phyloP scores from a whole-genome alignment of 768 basidiomycete genomes.

The Clathrus columnatus region DNA sequence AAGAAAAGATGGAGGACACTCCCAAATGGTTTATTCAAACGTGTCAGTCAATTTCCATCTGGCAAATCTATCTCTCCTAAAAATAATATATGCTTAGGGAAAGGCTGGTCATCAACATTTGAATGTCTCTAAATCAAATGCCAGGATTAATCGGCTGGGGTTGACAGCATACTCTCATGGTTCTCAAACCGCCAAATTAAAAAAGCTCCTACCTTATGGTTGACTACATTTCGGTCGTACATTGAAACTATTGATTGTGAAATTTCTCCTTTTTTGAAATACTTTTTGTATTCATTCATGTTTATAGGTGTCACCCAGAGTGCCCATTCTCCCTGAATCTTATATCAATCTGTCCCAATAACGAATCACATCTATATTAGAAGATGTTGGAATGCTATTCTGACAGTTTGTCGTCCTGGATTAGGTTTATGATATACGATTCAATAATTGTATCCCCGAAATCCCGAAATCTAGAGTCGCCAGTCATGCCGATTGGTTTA shows the following conservation, averaged over 20 bases:
- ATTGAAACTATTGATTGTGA: not conserved
- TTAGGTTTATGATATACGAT: not conserved
- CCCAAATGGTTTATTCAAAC: constrained; percentile 65
- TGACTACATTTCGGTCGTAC: constrained; percentile 17
- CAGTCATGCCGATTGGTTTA: not conserved
- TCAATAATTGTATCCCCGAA: not conserved
- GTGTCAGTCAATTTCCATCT: constrained; percentile 35
- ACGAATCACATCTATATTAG: not conserved
- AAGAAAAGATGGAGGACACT: constrained; percentile 76
- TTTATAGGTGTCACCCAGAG: not conserved
- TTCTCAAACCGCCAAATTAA: constrained; percentile 58
- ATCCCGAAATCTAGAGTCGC: not conserved
- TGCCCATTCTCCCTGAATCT: no score
- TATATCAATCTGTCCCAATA: not conserved
- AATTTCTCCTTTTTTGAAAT: not conserved
- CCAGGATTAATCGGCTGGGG: constrained; percentile 55
- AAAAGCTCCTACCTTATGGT: constrained; percentile 67
- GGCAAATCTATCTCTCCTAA: not conserved
- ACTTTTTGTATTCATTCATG: not conserved
- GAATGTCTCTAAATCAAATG: constrained; percentile 59
- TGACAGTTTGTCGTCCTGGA: not conserved
- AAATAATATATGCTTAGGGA: constrained; percentile 36
- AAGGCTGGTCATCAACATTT: constrained; percentile 67
- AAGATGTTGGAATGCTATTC: not conserved
- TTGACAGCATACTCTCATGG: constrained; percentile 57